Conservation (phyloP, 2,329 filamentous ascomycete species). For the Fusarium piperis region DNA sequence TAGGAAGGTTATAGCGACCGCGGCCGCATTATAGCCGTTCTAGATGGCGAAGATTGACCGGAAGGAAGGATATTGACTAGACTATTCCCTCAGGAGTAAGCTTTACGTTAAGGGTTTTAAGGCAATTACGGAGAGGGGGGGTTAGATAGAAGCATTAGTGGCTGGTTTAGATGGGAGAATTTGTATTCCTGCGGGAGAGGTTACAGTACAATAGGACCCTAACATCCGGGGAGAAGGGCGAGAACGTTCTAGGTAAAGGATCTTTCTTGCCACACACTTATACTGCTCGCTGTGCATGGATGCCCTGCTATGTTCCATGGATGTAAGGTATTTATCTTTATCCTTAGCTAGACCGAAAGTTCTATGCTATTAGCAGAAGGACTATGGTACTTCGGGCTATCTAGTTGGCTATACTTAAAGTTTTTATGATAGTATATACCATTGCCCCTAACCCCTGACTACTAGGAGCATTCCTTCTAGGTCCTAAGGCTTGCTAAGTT, state of each 20-base stretch:
- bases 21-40: background rate
- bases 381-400: background rate
- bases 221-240: background rate
- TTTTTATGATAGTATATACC: background rate
- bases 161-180: background rate
- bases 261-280: background rate
- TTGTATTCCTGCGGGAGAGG: background rate
- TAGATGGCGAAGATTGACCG: background rate
- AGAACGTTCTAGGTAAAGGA: background rate
- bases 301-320: background rate
- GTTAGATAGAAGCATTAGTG: background rate
- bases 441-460: background rate
- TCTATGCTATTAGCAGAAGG: background rate
- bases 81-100: background rate
- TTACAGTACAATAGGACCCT: background rate
- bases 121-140: background rate
- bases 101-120: background rate
- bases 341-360: background rate
- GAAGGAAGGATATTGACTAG: background rate
- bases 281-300: background rate
- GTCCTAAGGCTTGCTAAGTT: background rate
- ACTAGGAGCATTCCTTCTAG: background rate
- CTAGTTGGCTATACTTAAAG: background rate
- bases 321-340: background rate
- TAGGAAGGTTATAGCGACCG: background rate